A percentile compares a stretch with the other conserved stretches of the same genome.
These are phyloP conservation scores for Beverwykella pulmonaria DNA, from an alignment of 495 filamentous ascomycete species.

Conservation along the genomic window DNA sequence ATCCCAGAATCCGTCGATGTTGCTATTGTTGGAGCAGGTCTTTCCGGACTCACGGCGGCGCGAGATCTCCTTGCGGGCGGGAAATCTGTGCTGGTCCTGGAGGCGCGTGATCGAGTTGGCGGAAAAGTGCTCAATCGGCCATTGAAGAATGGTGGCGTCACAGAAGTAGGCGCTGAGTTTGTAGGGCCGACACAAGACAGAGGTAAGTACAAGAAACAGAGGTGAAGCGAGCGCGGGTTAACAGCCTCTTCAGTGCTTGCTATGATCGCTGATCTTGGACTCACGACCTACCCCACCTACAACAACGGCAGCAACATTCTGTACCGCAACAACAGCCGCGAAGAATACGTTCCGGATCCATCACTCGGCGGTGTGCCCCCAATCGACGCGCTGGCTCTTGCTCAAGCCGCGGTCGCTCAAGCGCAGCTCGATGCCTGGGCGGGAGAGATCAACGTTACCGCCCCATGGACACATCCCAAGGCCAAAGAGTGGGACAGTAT, in stretches of 20 bases:
- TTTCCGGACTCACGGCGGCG: not conserved
- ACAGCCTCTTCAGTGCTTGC: not conserved
- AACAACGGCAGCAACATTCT: not conserved
- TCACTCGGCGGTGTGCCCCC: not conserved
- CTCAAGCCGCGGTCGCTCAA: not conserved
- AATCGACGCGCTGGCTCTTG: not conserved
- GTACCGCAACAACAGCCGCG: not conserved
- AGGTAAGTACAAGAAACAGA: not conserved
- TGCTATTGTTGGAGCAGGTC: not conserved
- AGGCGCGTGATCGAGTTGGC: conserved; percentile 1
- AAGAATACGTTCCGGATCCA: not conserved
- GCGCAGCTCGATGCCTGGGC: not conserved
- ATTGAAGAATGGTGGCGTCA: conserved; percentile 10
- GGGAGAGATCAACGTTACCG: conserved; percentile 2
- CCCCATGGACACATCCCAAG: conserved; percentile 5
- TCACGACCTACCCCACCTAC: not conserved
- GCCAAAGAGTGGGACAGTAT: conserved; percentile 3
- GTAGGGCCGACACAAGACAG: conserved; percentile 10
- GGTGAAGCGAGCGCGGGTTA: not conserved
- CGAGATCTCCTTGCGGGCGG: not conserved
- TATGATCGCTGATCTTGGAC: not conserved
- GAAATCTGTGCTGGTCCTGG: conserved; percentile 11
- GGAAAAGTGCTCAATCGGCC: conserved; percentile 3
- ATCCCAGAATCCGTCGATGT: not conserved
- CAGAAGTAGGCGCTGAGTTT: conserved; percentile 4